A percentile compares a stretch with the other conserved stretches of the same genome.
These are phyloP conservation scores for Amphichorda felina DNA, from an alignment of 2,329 filamentous ascomycete species.

Conservation along the genomic window DNA sequence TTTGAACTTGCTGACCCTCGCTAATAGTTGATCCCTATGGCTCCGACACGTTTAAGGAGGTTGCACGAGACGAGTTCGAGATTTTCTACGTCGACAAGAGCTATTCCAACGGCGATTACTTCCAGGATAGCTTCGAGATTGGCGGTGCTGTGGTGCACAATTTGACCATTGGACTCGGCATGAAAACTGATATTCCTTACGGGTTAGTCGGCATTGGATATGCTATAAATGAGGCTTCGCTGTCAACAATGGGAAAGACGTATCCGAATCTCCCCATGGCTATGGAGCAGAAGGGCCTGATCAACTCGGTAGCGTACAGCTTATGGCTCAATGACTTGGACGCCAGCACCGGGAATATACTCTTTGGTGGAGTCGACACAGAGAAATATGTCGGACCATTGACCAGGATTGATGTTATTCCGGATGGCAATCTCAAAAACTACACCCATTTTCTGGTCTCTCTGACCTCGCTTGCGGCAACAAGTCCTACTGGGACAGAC, in stretches of 20 bases:
- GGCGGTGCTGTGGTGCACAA: constrained; percentile 38
- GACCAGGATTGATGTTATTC: constrained; percentile 43
- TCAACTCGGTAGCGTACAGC: constrained; percentile 58
- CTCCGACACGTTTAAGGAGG: constrained; percentile 33
- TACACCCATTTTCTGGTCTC: constrained; percentile 36
- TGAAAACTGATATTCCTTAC: constrained; percentile 39
- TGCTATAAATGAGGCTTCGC: constrained; percentile 35
- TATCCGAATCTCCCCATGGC: constrained; percentile 53
- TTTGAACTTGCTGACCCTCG: not conserved
- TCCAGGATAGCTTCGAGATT: constrained; percentile 43
- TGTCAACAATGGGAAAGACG: constrained; percentile 13
- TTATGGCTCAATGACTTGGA: constrained; percentile 52
- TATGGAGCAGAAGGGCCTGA: constrained; percentile 50
- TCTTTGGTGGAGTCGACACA: constrained; percentile 74
- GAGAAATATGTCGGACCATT: constrained; percentile 58
- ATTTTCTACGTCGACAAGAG: constrained; percentile 53
- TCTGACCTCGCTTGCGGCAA: constrained; percentile 33
- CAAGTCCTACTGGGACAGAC: constrained; percentile 37
- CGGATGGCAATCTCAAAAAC: constrained; percentile 24
- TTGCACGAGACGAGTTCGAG: constrained; percentile 32
- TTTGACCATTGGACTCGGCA: constrained; percentile 47
- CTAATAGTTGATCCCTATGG: constrained; percentile 27
- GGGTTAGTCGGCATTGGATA: constrained; percentile 53
- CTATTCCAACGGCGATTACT: constrained; percentile 44
- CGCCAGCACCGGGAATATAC: constrained; percentile 54